phyloP scores from a whole-genome alignment of 148 eudicot species.

The Polygonum aviculare region DNA sequence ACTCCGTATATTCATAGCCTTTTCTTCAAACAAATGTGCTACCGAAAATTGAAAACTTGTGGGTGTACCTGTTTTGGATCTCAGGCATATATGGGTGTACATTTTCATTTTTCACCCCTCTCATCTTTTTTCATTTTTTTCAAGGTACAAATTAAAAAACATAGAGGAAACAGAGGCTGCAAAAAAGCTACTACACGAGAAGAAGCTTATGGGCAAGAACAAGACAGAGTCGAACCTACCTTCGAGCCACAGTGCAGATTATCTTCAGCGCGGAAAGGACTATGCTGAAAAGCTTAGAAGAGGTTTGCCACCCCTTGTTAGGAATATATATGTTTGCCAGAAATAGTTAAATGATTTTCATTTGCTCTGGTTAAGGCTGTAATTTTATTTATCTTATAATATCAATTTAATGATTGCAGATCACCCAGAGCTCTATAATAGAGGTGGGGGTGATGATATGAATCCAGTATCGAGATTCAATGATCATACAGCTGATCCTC shows the following conservation, averaged over 20 bases:
- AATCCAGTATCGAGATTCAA: constrained; percentile 35
- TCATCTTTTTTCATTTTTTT: background rate
- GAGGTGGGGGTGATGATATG: constrained; percentile 36
- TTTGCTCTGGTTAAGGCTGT: background rate
- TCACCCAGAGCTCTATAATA: constrained; percentile 79
- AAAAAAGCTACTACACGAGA: constrained; percentile 87
- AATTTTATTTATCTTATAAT: background rate
- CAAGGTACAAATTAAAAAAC: constrained; percentile 68
- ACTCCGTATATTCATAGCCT: background rate
- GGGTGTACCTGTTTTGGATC: background rate
- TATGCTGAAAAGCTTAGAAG: constrained; percentile 89
- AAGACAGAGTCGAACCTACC: constrained; percentile 67
- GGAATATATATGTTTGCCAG: background rate
- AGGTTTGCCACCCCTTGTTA: constrained; percentile 35
- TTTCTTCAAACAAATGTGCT: background rate
- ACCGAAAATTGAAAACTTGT: background rate
- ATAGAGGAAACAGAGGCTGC: constrained; percentile 99
- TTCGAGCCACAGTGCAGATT: constrained; percentile 82
- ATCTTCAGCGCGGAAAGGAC: constrained; percentile 85
- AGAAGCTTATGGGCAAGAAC: constrained; percentile 57
- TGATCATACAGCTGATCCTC: constrained; percentile 42
- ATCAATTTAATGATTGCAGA: constrained; percentile 33
- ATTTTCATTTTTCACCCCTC: background rate
- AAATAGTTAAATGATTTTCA: background rate
- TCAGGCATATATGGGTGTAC: background rate